Conservation (phyloP, 78 protist genomes). For the Chrysochromulina tobinii region DNA sequence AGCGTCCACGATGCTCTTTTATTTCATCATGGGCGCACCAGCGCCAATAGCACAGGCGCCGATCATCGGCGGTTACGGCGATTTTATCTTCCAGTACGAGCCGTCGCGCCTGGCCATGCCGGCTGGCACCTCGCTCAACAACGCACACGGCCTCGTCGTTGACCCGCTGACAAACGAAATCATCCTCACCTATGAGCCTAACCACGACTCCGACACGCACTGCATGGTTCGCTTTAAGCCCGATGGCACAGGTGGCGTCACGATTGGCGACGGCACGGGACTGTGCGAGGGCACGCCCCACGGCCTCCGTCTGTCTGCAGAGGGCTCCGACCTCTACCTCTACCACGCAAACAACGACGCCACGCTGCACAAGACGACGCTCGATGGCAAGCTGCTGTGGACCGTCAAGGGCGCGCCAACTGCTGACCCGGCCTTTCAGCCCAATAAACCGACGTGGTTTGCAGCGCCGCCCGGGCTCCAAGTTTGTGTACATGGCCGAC, state of each 20-base stretch:
- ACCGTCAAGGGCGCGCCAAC: too few species aligned
- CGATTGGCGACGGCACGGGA: background rate
- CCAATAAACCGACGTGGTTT: background rate
- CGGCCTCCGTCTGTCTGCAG: background rate
- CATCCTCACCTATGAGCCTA: background rate
- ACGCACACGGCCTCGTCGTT: background rate
- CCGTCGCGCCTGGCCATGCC: background rate
- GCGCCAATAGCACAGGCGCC: too few species aligned
- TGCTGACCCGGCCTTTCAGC: background rate
- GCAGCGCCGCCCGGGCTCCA: constrained; percentile 13
- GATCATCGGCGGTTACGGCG: background rate
- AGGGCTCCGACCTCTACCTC: background rate
- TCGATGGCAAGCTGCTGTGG: background rate
- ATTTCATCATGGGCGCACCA: too few species aligned
- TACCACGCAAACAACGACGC: constrained; percentile 2
- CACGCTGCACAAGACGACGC: background rate
- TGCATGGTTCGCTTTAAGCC: constrained; percentile 13
- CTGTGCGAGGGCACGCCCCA: constrained; percentile 10
- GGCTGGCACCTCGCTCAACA: background rate
- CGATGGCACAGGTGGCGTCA: background rate
- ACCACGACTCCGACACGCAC: background rate
- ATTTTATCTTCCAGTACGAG: background rate
- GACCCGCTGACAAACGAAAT: background rate
- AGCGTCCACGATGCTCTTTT: too few species aligned
- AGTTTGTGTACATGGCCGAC: background rate